Base-by-base conservation (phyloP, 2,329 filamentous ascomycete genomes). In the Botrytis elliptica region DNA sequence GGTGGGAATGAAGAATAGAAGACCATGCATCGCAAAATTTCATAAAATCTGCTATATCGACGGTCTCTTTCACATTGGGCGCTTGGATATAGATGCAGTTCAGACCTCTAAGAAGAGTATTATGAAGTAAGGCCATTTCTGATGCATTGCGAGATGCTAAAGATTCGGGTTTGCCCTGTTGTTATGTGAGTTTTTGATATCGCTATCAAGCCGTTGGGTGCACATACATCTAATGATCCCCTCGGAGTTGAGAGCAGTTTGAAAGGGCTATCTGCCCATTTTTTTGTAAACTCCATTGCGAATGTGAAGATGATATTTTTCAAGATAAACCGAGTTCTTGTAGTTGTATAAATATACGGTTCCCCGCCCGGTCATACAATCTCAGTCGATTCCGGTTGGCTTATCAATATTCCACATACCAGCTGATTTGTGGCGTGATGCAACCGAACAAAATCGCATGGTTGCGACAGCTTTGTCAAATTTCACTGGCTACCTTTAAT, bases 21-120 rank as follows among this genome's bases (percentile, higher is more conserved):
- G 73, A 75, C 74, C 75, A 78, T 5, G 73, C 65, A 36, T 75
- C 55, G n/a, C 71, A 75, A 67, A 60, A 78, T 7, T 57, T 40
- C 65, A 76, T 68, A 79, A 84, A 85, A 33, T 78, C 76, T 20
- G 75, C 62, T 0, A 81, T 79, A 75, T 82, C 85, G 36, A 78
- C 75, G 22, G 77, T 46, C 71, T 84, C 83, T 55, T 85, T 83
- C 40, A 81, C 76, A 18, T 79, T 75, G 7, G 79, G 78, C 8
- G 79, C 80, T 74, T 84, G 83, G 4, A 82, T 75, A 71, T 80
- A 82, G 33, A 84, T 80, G 18, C 79, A 78, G 76, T 84, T 84
- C 4, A 84, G 78, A 25, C 81, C 82, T 49, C 82, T 82, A 40
- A 84, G 74, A 76, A 83, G 78, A 22, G 79, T 79, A 74, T 84